Evolutionary conservation across 2,329 filamentous ascomycete genomes (phyloP).

Genomic region (Penicillium italicum): DNA sequence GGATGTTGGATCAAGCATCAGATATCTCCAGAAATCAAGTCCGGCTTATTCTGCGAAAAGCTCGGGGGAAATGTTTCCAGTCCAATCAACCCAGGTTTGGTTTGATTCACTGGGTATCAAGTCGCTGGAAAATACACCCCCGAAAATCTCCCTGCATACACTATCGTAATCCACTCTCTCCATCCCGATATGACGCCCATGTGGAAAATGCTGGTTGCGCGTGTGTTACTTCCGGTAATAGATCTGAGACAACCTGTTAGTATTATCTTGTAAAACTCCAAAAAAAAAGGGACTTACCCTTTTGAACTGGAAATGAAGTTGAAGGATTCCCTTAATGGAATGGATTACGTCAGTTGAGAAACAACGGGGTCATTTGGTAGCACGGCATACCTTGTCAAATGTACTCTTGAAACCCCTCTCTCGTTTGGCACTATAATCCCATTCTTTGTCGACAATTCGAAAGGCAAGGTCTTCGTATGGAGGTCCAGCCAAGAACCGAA

Average conservation of each 20-base stretch:
- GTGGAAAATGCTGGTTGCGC: constrained; percentile 14
- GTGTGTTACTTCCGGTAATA: constrained; percentile 48
- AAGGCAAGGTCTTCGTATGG: constrained; percentile 98
- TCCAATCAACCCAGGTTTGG: constrained; percentile 26
- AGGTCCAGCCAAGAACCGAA: constrained; percentile 89
- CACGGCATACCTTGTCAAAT: constrained; percentile 80
- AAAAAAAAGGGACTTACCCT: constrained; percentile 58
- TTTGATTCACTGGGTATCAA: constrained; percentile 13
- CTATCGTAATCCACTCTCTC: constrained; percentile 5
- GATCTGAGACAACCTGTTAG: constrained; percentile 34
- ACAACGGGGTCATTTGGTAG: neutral
- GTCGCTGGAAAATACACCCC: constrained; percentile 21
- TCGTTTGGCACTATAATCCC: constrained; percentile 95
- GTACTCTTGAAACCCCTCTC: constrained; percentile 94
- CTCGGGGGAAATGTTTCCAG: constrained; percentile 24
- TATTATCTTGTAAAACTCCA: neutral
- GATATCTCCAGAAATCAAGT: constrained; percentile 20
- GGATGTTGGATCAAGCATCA: constrained; percentile 28
- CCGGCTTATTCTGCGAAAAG: constrained; percentile 13
- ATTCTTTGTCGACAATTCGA: constrained; percentile 95
- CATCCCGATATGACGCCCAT: constrained; percentile 17
- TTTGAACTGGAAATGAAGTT: constrained; percentile 98
- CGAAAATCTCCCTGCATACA: constrained; percentile 16
- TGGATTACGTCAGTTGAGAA: constrained; percentile 8
- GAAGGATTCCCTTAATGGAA: constrained; percentile 71